These are phyloP conservation scores for Aspergillus sclerotiicarbonarius DNA, from an alignment of 495 filamentous ascomycete species.

Conservation along the genomic window DNA sequence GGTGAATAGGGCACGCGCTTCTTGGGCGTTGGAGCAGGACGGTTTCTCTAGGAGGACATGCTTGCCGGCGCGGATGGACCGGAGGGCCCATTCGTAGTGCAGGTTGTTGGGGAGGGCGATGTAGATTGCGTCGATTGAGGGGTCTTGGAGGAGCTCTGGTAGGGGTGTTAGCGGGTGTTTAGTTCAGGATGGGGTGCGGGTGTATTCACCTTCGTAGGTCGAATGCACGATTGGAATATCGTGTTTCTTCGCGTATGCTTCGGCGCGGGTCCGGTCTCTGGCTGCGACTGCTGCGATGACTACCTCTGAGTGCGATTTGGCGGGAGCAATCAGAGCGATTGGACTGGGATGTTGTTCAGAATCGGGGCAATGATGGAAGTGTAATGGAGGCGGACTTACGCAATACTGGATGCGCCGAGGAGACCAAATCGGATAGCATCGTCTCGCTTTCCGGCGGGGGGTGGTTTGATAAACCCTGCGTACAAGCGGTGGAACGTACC, in stretches of 20 bases:
- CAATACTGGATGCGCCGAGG: too few relatives aligned
- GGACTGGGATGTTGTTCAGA: too few relatives aligned
- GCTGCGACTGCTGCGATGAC: constrained; percentile 58
- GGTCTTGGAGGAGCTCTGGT: constrained; percentile 38
- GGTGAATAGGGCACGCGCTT: constrained; percentile 37
- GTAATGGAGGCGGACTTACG: too few relatives aligned
- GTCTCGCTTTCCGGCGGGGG: too few relatives aligned
- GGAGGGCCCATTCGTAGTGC: constrained; percentile 48
- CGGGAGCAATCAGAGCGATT: constrained; percentile 52
- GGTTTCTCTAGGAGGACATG: constrained; percentile 54
- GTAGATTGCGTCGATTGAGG: constrained; percentile 45
- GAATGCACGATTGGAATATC: constrained; percentile 53
- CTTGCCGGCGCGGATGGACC: constrained; percentile 37
- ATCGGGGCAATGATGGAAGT: too few relatives aligned
- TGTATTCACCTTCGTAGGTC: constrained; percentile 40
- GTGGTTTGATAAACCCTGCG: too few relatives aligned
- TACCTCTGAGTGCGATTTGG: constrained; percentile 58
- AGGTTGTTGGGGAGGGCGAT: constrained; percentile 49
- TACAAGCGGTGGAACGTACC: too few relatives aligned
- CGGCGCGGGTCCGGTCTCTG: constrained; percentile 50
- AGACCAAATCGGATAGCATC: too few relatives aligned
- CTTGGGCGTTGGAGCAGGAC: constrained; percentile 35
- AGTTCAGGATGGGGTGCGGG: not conserved
- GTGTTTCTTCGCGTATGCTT: constrained; percentile 56
- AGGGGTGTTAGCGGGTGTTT: not conserved